phyloP scores from a whole-genome alignment of 1,139 yeast species.

The Maudiozyma humilis region DNA sequence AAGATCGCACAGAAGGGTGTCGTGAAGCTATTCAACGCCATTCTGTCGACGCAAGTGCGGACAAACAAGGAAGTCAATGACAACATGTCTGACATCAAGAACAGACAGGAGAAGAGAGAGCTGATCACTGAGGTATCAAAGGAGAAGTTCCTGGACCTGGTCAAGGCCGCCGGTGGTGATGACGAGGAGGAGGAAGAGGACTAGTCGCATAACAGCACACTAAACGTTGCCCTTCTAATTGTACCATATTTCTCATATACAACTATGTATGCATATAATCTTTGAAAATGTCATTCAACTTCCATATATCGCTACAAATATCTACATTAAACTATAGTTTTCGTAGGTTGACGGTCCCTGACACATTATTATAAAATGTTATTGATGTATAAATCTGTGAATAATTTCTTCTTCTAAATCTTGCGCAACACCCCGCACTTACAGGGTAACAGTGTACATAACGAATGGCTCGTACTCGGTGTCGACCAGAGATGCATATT shows the following conservation, averaged over 20 bases:
- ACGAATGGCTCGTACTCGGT: slow-evolving; percentile 95
- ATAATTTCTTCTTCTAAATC: neutral
- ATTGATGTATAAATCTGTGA: neutral
- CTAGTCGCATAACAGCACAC: too few species aligned
- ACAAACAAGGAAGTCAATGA: slow-evolving; percentile 39
- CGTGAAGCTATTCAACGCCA: slow-evolving; percentile 83
- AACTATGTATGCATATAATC: neutral
- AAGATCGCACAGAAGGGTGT: slow-evolving; percentile 93
- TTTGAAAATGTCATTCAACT: too few species aligned
- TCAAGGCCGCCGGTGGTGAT: slow-evolving; percentile 65
- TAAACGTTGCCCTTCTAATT: neutral
- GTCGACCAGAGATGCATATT: slow-evolving; percentile 86
- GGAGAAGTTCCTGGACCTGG: slow-evolving; percentile 82
- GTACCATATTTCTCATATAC: neutral
- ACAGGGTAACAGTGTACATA: slow-evolving; percentile 47
- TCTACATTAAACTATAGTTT: too few species aligned
- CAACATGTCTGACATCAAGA: slow-evolving; percentile 32
- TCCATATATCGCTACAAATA: too few species aligned
- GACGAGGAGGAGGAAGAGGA: slow-evolving; percentile 8
- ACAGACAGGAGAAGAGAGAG: slow-evolving; percentile 44
- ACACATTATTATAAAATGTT: neutral
- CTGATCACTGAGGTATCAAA: slow-evolving; percentile 74
- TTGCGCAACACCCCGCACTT: neutral
- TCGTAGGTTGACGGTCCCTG: too few species aligned
- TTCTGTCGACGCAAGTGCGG: slow-evolving; percentile 69